phyloP scores from a whole-genome alignment of 108 stramenopile genomes.

The Fragilaria radians region DNA sequence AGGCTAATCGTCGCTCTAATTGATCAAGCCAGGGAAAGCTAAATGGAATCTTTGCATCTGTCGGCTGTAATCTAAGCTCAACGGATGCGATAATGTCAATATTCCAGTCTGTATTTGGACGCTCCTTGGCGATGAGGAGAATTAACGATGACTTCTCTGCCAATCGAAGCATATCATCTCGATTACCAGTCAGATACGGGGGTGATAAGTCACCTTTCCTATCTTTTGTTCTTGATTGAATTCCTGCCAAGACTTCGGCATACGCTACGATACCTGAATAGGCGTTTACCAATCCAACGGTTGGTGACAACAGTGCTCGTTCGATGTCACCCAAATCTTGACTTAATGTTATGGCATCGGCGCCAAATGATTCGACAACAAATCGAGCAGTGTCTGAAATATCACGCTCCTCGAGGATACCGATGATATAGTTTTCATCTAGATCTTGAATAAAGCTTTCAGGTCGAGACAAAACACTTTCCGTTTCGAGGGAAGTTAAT shows the following conservation, averaged over 20 bases:
- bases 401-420: constrained; percentile 57
- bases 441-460: too few relatives aligned
- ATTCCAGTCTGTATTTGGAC: constrained; percentile 6
- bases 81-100: constrained; percentile 71
- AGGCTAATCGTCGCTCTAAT: constrained; percentile 51
- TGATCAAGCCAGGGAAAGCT: constrained; percentile 73
- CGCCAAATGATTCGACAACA: constrained; percentile 69
- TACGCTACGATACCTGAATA: constrained; percentile 62
- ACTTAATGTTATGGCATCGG: constrained; percentile 53
- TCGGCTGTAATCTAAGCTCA: constrained; percentile 69
- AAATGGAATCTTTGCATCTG: constrained; percentile 85
- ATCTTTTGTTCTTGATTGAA: constrained; percentile 39
- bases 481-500: too few relatives aligned
- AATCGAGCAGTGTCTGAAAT: constrained; percentile 61
- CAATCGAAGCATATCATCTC: constrained; percentile 13
- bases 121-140: constrained; percentile 43
- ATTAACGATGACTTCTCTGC: constrained; percentile 58
- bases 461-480: too few relatives aligned
- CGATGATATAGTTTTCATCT: constrained; percentile 20
- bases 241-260: constrained; percentile 71
- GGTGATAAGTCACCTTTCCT: constrained; percentile 23
- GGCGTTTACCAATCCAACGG: constrained; percentile 64
- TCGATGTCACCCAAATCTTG: constrained; percentile 53
- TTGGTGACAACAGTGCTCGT: constrained; percentile 47
- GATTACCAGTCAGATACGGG: constrained; percentile 19